Evolutionary conservation across 176 grass and related monocot species (phyloP), one percentile per base, ranked within the genome.

Genomic region (Rhipidocladum racemiflorum): DNA sequence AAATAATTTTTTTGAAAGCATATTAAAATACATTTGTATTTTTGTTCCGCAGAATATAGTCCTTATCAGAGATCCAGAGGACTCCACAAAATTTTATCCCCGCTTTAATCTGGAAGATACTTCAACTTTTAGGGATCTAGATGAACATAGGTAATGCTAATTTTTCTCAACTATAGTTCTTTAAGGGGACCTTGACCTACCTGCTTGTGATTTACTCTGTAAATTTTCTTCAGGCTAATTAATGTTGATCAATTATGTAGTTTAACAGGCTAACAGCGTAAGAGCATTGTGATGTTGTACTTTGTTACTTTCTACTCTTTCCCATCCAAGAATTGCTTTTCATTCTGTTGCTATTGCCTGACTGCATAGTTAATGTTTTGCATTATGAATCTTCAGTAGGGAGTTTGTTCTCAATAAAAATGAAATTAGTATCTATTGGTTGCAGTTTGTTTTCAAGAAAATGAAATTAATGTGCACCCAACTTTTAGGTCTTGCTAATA

Each of bases 71-170:
- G 93, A 99, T 86, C 92, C 87, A 61, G 92, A 99, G 75, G 93
- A 99, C 45, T 38, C 74, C 17, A 86, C 76, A 81, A 93, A 99
- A 85, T 99, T 90, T 86, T 95, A 99, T 84, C 92, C 96, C 13
- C 91, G 96, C 77, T 99, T 99, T 75, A 99, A 95, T 85, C 87
- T 95, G 77, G 96, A 99, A 83, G 96, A 93, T 83, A 88, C 96
- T 57, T 90, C 89, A 72, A 99, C 80, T 86, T 99, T 95, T 90
- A 78, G 77, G 67, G 89, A 95, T 84, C 81, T 99, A 78, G 93
- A 99, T 88, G 96, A 99, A 70, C 92, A 99, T 20, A 90, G 96
- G 96, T 99, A 90, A 79, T 81, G 38, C 35, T 66, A 36, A 21
- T 34, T 62, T 63, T 78, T 61, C 28, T 35, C 9, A 78, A 40